phyloP scores from a whole-genome alignment of 306 rosid species.

The Pyrus bretschneideri region DNA sequence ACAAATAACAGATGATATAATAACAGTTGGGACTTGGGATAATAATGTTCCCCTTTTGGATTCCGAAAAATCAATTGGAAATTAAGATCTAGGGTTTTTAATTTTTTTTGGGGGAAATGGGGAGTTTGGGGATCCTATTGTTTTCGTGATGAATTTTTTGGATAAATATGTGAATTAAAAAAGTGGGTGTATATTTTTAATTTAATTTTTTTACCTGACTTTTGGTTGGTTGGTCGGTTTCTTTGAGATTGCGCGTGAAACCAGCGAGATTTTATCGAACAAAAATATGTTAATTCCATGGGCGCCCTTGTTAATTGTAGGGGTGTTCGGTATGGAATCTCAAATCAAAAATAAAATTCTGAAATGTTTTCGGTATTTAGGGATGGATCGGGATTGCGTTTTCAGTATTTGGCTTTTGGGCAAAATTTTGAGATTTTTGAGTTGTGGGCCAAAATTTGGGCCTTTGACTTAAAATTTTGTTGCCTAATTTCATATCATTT shows the following conservation, averaged over 20 bases:
- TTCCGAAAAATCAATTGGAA: not conserved
- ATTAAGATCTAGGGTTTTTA: not conserved
- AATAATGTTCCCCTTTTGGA: not conserved
- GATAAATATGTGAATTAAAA: not conserved
- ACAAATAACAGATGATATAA: not conserved
- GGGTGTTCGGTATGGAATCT: accelerated
- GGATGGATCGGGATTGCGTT: no score
- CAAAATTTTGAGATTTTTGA: no score
- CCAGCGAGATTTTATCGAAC: not conserved
- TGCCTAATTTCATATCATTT: no score
- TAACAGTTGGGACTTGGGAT: not conserved
- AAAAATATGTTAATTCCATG: not conserved
- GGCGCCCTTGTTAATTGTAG: no score
- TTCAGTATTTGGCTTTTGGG: no score
- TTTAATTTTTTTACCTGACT: not conserved
- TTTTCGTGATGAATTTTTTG: not conserved
- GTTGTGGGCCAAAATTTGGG: no score
- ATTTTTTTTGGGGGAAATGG: not conserved
- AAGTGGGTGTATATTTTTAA: not conserved
- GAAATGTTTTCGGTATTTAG: no score
- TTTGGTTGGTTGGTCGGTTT: not conserved
- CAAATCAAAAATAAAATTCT: no score
- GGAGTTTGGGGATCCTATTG: not conserved
- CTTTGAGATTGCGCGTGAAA: not conserved
- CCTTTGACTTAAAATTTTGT: no score